These are phyloP conservation scores for Sesbania bispinosa DNA, from an alignment of 306 rosid genomes.

Conservation along the genomic window DNA sequence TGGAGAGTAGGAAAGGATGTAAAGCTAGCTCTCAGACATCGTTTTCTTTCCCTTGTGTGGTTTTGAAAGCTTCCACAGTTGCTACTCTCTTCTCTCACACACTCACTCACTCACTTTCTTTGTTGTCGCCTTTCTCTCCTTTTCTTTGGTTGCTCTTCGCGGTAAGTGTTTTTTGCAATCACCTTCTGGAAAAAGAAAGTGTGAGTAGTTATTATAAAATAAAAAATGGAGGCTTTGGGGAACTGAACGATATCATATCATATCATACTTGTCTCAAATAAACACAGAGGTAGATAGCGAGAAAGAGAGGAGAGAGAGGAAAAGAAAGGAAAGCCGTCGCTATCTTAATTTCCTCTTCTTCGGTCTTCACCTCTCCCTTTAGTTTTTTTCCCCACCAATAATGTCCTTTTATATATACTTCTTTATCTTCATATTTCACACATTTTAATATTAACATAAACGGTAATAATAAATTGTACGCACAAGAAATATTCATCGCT, in stretches of 20 bases:
- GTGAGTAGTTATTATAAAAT: slow-evolving; percentile 18
- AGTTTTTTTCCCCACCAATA: slow-evolving; percentile 49
- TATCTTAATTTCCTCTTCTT: slow-evolving; percentile 53
- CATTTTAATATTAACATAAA: not conserved
- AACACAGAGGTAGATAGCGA: slow-evolving; percentile 22
- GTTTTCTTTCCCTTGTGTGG: slow-evolving; percentile 58
- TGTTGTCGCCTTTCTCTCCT: slow-evolving; percentile 64
- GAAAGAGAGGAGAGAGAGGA: slow-evolving; percentile 24
- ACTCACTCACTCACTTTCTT: slow-evolving; percentile 25
- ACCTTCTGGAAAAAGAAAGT: slow-evolving; percentile 59
- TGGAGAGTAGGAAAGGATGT: slow-evolving; percentile 70
- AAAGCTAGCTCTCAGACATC: slow-evolving; percentile 73
- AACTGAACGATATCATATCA: too few relatives aligned
- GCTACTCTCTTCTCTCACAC: slow-evolving; percentile 1
- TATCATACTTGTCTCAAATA: slow-evolving; percentile 53
- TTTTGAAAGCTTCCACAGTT: slow-evolving; percentile 62
- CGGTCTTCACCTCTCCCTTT: slow-evolving; percentile 32
- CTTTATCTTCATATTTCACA: slow-evolving; percentile 13
- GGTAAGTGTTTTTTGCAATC: slow-evolving; percentile 51
- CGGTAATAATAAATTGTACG: slow-evolving; percentile 10
- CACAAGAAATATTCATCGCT: slow-evolving; percentile 15
- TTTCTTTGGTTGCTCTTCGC: slow-evolving; percentile 43
- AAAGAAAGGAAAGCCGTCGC: slow-evolving; percentile 57
- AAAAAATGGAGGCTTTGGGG: slow-evolving; percentile 45
- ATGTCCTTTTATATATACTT: slow-evolving; percentile 36